These are phyloP conservation scores for Pseudomonodictys pantanalensis DNA, from an alignment of 495 filamentous ascomycete species.

Conservation along the genomic window DNA sequence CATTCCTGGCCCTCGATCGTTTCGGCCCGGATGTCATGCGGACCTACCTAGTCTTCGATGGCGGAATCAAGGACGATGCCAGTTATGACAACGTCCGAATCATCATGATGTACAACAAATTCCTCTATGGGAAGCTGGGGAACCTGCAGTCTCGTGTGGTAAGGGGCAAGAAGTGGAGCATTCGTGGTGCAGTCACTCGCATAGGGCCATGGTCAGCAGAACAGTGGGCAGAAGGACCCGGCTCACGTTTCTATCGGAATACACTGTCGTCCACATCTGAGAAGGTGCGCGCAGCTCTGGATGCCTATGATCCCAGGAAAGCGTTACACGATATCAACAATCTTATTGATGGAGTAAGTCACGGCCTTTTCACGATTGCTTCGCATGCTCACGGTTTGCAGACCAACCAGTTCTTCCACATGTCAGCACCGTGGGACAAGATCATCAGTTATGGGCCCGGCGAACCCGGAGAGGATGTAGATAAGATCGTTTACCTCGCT, in stretches of 20 bases:
- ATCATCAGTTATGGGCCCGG: conserved; percentile 10
- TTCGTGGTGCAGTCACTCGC: conserved; percentile 40
- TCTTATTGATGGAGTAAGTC: conserved; percentile 26
- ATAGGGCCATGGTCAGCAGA: conserved; percentile 3
- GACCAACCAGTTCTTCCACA: conserved; percentile 24
- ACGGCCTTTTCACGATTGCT: not conserved
- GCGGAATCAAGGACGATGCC: conserved; percentile 69
- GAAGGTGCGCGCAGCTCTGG: not conserved
- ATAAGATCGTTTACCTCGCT: conserved; percentile 62
- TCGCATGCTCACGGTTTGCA: conserved; percentile 1
- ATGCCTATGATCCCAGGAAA: conserved; percentile 6
- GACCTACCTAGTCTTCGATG: conserved; percentile 78
- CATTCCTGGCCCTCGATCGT: conserved; percentile 84
- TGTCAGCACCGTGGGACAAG: conserved; percentile 25
- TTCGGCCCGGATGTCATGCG: conserved; percentile 86
- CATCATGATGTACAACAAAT: conserved; percentile 72
- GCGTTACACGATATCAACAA: conserved; percentile 20
- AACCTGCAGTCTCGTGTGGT: conserved; percentile 72
- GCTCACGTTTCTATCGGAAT: conserved; percentile 21
- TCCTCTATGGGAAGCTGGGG: conserved; percentile 69
- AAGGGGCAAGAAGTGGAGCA: conserved; percentile 62
- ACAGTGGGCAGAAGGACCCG: conserved; percentile 12
- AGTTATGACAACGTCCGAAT: conserved; percentile 81
- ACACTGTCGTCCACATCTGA: not conserved
- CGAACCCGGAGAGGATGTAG: conserved; percentile 38